phyloP scores from a whole-genome alignment of 108 stramenopile species.

The Stephanodiscus minutulus region DNA sequence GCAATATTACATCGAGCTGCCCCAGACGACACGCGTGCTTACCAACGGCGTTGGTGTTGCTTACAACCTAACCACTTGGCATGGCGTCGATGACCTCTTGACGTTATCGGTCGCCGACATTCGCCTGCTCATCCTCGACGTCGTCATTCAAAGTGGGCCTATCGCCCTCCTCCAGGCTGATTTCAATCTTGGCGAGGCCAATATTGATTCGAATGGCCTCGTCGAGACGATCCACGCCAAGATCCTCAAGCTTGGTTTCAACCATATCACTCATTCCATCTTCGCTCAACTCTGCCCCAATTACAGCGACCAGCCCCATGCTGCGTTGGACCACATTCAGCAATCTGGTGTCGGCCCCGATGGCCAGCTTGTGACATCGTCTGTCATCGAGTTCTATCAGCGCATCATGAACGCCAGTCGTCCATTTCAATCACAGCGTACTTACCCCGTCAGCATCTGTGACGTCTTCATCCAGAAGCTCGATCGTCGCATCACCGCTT shows the following conservation, averaged over 20 bases:
- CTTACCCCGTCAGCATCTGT: background rate
- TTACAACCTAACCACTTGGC: too few species aligned
- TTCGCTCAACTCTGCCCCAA: background rate
- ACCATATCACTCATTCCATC: background rate
- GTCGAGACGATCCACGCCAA: background rate
- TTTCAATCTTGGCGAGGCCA: background rate
- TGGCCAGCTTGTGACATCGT: background rate
- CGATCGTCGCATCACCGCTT: too few species aligned
- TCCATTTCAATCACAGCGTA: background rate
- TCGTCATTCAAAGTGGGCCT: background rate
- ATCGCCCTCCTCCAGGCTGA: background rate
- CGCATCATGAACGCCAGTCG: background rate
- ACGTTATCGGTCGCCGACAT: too few species aligned
- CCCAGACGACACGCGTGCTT: too few species aligned
- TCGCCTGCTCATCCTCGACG: background rate
- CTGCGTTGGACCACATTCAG: background rate
- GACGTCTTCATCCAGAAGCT: too few species aligned
- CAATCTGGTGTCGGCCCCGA: background rate
- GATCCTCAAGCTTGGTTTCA: background rate
- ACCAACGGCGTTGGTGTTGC: too few species aligned
- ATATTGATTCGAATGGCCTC: background rate
- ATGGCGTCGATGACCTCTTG: too few species aligned
- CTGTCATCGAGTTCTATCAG: background rate
- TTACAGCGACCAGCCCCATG: background rate
- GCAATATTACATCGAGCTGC: too few species aligned